Evolutionary conservation across 164 flowering plant species (phyloP).

Genomic region (Tetracentron sinense): DNA sequence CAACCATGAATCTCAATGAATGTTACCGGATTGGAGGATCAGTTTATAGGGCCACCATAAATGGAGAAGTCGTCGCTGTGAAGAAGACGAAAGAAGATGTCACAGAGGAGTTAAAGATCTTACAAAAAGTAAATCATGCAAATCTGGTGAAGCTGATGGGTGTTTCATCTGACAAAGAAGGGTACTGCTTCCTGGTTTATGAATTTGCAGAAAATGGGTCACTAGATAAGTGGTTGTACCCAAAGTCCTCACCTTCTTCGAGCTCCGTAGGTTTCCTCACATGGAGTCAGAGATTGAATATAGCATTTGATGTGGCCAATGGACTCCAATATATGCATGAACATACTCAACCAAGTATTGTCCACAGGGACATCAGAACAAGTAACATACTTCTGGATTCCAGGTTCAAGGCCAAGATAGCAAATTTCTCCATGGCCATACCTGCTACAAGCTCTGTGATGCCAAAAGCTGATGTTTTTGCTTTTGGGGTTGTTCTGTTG

Average conservation of each 20-base stretch:
- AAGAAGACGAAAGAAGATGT: conserved; percentile 47
- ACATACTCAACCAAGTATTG: conserved; percentile 33
- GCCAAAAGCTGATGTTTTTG: conserved; percentile 58
- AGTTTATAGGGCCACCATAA: conserved; percentile 44
- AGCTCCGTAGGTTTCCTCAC: conserved; percentile 25
- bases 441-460: conserved; percentile 25
- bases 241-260: conserved; percentile 29
- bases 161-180: conserved; percentile 35
- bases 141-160: conserved; percentile 61
- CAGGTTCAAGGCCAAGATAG: conserved; percentile 56
- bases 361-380: conserved; percentile 32
- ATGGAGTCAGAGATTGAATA: conserved; percentile 27
- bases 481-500: conserved; percentile 56
- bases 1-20: conserved; percentile 51
- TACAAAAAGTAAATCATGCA: conserved; percentile 64
- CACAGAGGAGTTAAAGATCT: conserved; percentile 50
- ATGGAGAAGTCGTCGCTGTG: conserved; percentile 42
- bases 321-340: conserved; percentile 39
- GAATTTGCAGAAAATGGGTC: conserved; percentile 71
- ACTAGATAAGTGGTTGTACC: conserved; percentile 47
- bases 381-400: conserved; percentile 32
- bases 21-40: conserved; percentile 47
- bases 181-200: conserved; percentile 48
- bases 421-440: conserved; percentile 52
- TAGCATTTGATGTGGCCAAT: conserved; percentile 55